Base-by-base conservation (phyloP, 768 basidiomycete species). In the Leccinum variicolor region DNA sequence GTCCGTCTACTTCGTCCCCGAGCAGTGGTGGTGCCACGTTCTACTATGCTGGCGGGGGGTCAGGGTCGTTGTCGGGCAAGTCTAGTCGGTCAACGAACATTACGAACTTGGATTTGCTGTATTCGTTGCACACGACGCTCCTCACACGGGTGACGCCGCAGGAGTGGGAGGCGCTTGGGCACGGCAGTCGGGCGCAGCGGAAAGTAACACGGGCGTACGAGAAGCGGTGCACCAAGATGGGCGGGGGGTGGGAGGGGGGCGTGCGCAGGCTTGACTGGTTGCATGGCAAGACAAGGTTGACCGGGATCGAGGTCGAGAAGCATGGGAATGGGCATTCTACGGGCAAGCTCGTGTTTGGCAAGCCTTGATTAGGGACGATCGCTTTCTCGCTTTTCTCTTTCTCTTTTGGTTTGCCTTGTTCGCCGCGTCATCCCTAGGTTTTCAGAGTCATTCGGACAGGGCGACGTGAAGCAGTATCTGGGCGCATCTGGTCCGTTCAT, bases 241-340 rank as follows among this genome's bases (percentile, higher is more conserved):
- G 84, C 26, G 85, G 82, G 2, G 85, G 84, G 13, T 86, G 85
- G 85, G 84, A 86, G 26, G 77, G 23, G 29, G 29, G 87, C n/a
- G 83, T 89, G 28, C 78, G 84, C 48, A 74, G 87, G 51, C 69
- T 88, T 14, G 87, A 89, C 72, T 87, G 83, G 79, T 74, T 89
- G 47, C 82, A 82, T 19, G 77, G 80, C 31, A 86, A 84, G 65
- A 85, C 82, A 31, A 72, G 76, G 48, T 66, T 89, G 36, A 75
- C 84, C 31, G 87, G 87, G 25, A 76, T 89, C 59, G 84, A 86
- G 64, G 77, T 85, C 57, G 78, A 80, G 64, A 83, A 79, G 59
- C 72, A 74, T 49, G 64, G 69, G 8, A 67, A 73, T 28, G 69
- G 68, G n/a, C 67, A 68, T 41, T 66, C 75, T 50, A 73, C 74